phyloP scores from a whole-genome alignment of 75 land plant species.

The Cupressus sempervirens region DNA sequence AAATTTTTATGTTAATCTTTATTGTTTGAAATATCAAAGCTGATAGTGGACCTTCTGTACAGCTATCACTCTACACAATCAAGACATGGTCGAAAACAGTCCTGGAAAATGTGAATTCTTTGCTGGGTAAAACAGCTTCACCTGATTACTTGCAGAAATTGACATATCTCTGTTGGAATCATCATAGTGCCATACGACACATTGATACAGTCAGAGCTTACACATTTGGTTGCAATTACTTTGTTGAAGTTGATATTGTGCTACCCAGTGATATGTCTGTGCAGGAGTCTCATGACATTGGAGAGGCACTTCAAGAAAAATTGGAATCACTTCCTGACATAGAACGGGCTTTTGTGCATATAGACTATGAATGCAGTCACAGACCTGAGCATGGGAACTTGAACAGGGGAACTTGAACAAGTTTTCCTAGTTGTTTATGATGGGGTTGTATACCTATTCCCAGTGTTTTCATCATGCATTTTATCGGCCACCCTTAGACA shows the following conservation, averaged over 20 bases:
- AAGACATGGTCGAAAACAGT: slow-evolving; percentile 87
- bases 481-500: too few species aligned
- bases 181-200: slow-evolving; percentile 74
- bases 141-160: slow-evolving; percentile 81
- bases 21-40: not conserved
- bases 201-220: slow-evolving; percentile 99
- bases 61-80: slow-evolving; percentile 76
- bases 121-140: slow-evolving; percentile 80
- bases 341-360: slow-evolving; percentile 95
- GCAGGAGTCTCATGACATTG: slow-evolving; percentile 81
- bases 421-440: not conserved
- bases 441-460: not conserved
- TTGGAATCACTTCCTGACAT: slow-evolving; percentile 81
- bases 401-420: not conserved
- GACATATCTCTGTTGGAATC: slow-evolving; percentile 94
- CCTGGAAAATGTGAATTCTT: slow-evolving; percentile 71
- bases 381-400: slow-evolving; percentile 61
- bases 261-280: slow-evolving; percentile 74
- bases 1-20: not conserved
- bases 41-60: not conserved
- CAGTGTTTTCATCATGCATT: not conserved
- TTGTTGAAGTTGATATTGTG: slow-evolving; percentile 95
- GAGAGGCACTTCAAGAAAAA: slow-evolving; percentile 85
- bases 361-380: slow-evolving; percentile 83
- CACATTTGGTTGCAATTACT: slow-evolving; percentile 85